Conservation (phyloP, 179 eudicot genomes). For the Corrigiola litoralis region DNA sequence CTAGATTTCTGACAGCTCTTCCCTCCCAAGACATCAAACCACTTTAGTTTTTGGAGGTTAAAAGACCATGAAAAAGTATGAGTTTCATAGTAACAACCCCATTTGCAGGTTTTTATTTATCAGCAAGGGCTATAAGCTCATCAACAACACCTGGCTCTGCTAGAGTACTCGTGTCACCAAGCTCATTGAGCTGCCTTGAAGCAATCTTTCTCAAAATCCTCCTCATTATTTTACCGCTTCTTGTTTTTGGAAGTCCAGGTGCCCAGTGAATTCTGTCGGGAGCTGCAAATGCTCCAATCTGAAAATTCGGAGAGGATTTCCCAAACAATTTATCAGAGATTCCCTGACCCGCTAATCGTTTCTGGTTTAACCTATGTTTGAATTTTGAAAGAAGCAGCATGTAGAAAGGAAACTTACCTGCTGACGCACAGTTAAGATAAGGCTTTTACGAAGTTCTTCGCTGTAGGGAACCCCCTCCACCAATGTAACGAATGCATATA, state of each 20-base stretch:
- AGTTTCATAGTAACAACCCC: neutral
- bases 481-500: conserved; percentile 92
- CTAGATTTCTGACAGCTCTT: neutral
- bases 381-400: neutral
- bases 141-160: conserved; percentile 86
- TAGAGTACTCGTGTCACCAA: conserved; percentile 87
- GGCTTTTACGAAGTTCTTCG: conserved; percentile 87
- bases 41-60: neutral
- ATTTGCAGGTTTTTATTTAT: conserved; percentile 16
- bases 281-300: conserved; percentile 94
- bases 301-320: conserved; percentile 6
- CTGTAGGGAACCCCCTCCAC: conserved; percentile 89
- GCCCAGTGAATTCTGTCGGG: conserved; percentile 93
- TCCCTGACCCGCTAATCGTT: neutral
- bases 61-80: neutral
- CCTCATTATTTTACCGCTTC: conserved; percentile 97
- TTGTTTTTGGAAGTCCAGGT: conserved; percentile 90
- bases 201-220: conserved; percentile 88
- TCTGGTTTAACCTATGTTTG: neutral
- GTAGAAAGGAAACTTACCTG: conserved; percentile 45
- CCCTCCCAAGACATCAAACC: neutral
- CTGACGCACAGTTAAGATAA: conserved; percentile 58
- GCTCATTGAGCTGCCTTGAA: conserved; percentile 74
- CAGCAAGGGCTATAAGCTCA: conserved; percentile 72
- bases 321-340: neutral